A percentile compares a stretch with the other conserved stretches of the same genome.
Evolutionary conservation across 148 eudicot species (phyloP).

Genomic region (Diospyros kaki): DNA sequence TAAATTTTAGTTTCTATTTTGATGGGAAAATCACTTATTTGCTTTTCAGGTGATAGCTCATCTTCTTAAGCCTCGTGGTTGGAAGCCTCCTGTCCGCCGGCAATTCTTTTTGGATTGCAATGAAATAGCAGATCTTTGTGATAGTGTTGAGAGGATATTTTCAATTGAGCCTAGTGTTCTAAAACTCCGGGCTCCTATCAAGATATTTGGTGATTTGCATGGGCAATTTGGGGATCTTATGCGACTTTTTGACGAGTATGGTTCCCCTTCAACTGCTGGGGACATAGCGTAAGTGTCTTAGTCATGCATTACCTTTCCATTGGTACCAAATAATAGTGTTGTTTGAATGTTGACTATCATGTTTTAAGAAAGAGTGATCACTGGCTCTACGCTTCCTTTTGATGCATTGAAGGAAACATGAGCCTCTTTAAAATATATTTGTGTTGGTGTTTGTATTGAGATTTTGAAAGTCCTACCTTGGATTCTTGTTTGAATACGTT

Average conservation of each 20-base stretch:
- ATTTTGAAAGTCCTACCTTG: not conserved
- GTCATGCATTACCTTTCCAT: not conserved
- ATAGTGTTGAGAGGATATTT: constrained; percentile 90
- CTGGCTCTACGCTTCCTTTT: not conserved
- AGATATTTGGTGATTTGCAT: constrained; percentile 98
- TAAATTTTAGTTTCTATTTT: not conserved
- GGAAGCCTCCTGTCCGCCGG: constrained; percentile 97
- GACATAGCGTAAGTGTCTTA: constrained; percentile 81
- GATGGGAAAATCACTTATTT: constrained; percentile 1
- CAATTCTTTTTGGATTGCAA: constrained; percentile 97
- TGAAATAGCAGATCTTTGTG: constrained; percentile 97
- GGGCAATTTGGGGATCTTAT: constrained; percentile 99
- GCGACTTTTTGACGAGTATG: constrained; percentile 99
- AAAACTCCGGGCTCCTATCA: constrained; percentile 91
- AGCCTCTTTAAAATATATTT: not conserved
- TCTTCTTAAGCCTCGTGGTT: constrained; percentile 96
- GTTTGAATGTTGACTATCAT: not conserved
- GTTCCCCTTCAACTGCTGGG: constrained; percentile 98
- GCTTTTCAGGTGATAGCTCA: constrained; percentile 68
- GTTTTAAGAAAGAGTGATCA: not conserved
- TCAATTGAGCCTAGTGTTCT: constrained; percentile 93
- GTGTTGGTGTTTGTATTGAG: not conserved
- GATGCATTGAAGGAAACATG: not conserved
- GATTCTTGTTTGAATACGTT: not conserved
- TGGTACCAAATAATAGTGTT: not conserved